Percentiles rank a stretch among this genome's conserved stretches.
Conservation (phyloP, 768 basidiomycete species). For the Thelephora ganbajun region DNA sequence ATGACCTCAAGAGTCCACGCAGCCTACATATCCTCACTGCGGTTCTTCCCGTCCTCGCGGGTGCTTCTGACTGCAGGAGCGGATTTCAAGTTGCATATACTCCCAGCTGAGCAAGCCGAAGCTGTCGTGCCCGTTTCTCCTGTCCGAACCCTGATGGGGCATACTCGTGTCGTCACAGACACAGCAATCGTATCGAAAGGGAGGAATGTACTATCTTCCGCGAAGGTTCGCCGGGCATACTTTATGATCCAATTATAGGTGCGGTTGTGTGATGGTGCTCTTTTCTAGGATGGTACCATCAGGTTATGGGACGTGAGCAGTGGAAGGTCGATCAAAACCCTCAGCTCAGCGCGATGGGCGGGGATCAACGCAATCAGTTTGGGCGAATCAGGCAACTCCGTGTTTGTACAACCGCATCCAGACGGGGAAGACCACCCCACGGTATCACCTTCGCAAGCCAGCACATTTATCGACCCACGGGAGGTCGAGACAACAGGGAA, state of each 20-base stretch:
- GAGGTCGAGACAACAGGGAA: conserved; percentile 37
- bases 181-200: conserved; percentile 53
- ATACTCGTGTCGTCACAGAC: conserved; percentile 50
- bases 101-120: conserved; percentile 36
- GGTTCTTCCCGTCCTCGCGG: conserved; percentile 58
- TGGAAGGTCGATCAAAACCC: conserved; percentile 30
- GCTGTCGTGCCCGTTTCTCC: conserved; percentile 23
- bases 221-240: conserved; percentile 10
- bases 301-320: conserved; percentile 61
- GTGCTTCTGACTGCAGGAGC: conserved; percentile 58
- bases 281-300: conserved; percentile 46
- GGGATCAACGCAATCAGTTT: conserved; percentile 32
- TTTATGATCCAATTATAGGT: not conserved
- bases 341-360: conserved; percentile 24
- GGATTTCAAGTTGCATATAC: conserved; percentile 54
- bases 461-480: conserved; percentile 10
- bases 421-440: conserved; percentile 9
- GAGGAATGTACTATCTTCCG: conserved; percentile 48
- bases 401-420: conserved; percentile 10
- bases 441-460: not conserved
- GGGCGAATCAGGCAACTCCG: conserved; percentile 22
- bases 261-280: not conserved
- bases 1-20: conserved; percentile 29
- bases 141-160: conserved; percentile 51
- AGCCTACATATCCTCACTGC: conserved; percentile 39